Evolutionary conservation across 2,329 filamentous ascomycete genomes (phyloP).

Genomic region (Nothomitra cinnamomea): DNA sequence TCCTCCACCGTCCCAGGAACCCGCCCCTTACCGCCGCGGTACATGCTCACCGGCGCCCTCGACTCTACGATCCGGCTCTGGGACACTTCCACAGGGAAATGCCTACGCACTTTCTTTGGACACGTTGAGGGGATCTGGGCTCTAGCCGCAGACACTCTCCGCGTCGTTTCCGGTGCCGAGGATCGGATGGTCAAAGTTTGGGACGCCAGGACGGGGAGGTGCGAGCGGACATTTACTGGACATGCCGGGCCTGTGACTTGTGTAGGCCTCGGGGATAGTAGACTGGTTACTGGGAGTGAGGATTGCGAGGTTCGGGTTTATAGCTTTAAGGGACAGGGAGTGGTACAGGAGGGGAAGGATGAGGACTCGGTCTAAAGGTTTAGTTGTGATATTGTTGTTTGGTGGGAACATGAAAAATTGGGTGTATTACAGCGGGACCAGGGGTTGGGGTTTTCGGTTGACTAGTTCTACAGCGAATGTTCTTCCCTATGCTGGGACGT

Average conservation of each 20-base stretch:
- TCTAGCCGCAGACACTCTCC: slow-evolving; percentile 70
- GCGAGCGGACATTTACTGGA: slow-evolving; percentile 80
- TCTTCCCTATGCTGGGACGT: too few species aligned
- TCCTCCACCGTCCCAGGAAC: slow-evolving; percentile 45
- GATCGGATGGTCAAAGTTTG: slow-evolving; percentile 93
- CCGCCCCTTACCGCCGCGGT: slow-evolving; percentile 63
- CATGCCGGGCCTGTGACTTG: slow-evolving; percentile 87
- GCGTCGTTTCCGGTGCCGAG: slow-evolving; percentile 77
- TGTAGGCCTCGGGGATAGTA: slow-evolving; percentile 74
- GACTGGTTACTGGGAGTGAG: slow-evolving; percentile 82
- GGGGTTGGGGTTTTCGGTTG: too few species aligned
- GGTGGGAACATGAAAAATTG: too few species aligned
- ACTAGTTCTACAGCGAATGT: too few species aligned
- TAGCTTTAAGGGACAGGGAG: slow-evolving; percentile 38
- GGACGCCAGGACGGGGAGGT: slow-evolving; percentile 82
- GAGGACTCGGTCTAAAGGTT: too few species aligned
- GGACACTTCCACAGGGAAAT: slow-evolving; percentile 69
- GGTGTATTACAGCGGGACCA: too few species aligned
- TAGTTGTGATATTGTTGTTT: too few species aligned
- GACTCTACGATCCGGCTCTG: slow-evolving; percentile 86
- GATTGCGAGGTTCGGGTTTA: slow-evolving; percentile 83
- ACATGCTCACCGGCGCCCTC: slow-evolving; percentile 83
- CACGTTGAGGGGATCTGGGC: slow-evolving; percentile 96
- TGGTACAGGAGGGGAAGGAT: too few species aligned
- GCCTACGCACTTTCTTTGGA: slow-evolving; percentile 84